Conservation (phyloP, 139 green algal species). For the Chlorella sp. region DNA sequence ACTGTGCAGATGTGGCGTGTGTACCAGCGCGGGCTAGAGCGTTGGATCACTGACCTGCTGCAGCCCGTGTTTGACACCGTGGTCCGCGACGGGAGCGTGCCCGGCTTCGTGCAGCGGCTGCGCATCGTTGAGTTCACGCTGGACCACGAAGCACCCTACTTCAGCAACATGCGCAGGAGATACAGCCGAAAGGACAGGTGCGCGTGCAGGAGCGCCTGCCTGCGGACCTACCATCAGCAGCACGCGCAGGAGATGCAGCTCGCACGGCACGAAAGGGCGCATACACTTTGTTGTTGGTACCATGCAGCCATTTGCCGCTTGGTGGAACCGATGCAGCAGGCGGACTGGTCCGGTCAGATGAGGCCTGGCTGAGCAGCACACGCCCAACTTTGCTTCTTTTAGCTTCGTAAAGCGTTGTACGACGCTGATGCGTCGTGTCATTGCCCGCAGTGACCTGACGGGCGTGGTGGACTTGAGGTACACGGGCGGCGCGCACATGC, state of each 20-base stretch:
- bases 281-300: too few relatives aligned
- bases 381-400: too few relatives aligned
- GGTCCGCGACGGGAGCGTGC: slow-evolving; percentile 37
- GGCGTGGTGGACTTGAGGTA: slow-evolving; percentile 85
- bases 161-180: slow-evolving; percentile 83
- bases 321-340: too few relatives aligned
- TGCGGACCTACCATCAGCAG: too few relatives aligned
- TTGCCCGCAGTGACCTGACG: slow-evolving; percentile 53
- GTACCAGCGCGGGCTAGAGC: slow-evolving; percentile 88
- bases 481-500: slow-evolving; percentile 85
- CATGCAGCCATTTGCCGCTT: too few relatives aligned
- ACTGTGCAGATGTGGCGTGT: slow-evolving; percentile 76
- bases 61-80: slow-evolving; percentile 91
- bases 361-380: too few relatives aligned
- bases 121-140: slow-evolving; percentile 89
- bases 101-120: slow-evolving; percentile 65
- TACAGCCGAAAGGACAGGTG: slow-evolving; percentile 66
- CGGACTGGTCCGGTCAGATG: too few relatives aligned
- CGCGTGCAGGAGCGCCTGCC: too few relatives aligned
- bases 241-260: too few relatives aligned
- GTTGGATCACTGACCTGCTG: slow-evolving; percentile 87
- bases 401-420: too few relatives aligned
- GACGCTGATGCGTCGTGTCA: too few relatives aligned
- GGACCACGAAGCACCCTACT: slow-evolving; percentile 89
- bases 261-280: too few relatives aligned